These are phyloP conservation scores for Fomitopsis betulina DNA, from an alignment of 1,284 basidiomycete species.

Conservation along the genomic window DNA sequence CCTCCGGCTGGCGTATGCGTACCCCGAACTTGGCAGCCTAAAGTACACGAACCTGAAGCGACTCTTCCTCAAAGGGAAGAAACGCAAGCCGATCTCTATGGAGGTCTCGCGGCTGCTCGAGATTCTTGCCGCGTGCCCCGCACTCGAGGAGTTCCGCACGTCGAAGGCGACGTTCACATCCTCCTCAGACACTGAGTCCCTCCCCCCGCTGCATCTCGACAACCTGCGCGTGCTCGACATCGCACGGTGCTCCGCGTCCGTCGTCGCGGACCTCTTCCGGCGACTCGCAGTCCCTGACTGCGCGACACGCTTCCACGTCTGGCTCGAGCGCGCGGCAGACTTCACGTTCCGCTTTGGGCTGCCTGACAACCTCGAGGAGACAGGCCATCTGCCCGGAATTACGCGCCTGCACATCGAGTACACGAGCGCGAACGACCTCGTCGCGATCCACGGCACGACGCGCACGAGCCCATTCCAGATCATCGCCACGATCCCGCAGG, in stretches of 20 bases:
- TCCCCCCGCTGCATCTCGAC: constrained; percentile 17
- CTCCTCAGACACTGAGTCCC: constrained; percentile 17
- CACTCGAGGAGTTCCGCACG: constrained; percentile 21
- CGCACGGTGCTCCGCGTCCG: constrained; percentile 19
- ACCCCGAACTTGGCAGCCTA: constrained; percentile 16
- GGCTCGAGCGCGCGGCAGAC: constrained; percentile 25
- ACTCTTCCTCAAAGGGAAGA: constrained; percentile 24
- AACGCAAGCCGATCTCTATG: constrained; percentile 21
- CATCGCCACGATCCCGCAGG: constrained; percentile 17
- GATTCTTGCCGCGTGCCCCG: constrained; percentile 23
- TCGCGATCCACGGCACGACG: constrained; percentile 22
- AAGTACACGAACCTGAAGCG: constrained; percentile 18
- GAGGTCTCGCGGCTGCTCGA: constrained; percentile 21
- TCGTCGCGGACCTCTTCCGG: constrained; percentile 19
- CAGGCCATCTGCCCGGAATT: constrained; percentile 23
- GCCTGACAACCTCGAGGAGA: constrained; percentile 18
- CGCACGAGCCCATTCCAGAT: constrained; percentile 22
- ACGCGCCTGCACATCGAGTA: constrained; percentile 22
- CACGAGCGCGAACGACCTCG: constrained; percentile 25
- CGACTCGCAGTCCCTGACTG: constrained; percentile 24
- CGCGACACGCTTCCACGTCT: constrained; percentile 22
- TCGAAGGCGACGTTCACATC: constrained; percentile 21
- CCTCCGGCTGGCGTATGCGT: constrained; percentile 22
- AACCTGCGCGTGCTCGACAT: constrained; percentile 23
- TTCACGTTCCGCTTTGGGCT: constrained; percentile 26